Conservation (phyloP, 1,284 basidiomycete species). For the Kwoniella shivajii region DNA sequence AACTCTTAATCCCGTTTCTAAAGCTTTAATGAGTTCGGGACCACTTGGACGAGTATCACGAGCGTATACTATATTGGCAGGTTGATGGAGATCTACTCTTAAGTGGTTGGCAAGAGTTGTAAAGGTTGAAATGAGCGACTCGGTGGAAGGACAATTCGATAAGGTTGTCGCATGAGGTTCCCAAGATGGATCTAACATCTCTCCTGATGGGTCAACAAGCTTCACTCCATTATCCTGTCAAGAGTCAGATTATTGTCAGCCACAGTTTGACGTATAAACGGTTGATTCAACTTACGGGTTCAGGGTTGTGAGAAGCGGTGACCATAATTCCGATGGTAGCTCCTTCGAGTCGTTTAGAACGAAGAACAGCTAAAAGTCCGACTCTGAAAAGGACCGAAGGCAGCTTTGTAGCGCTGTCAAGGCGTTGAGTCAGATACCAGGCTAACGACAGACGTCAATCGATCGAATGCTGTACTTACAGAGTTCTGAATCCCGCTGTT, state of each 20-base stretch:
- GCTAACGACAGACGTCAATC: neutral
- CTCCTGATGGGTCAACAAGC: slow-evolving; percentile 95
- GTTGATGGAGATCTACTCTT: slow-evolving; percentile 77
- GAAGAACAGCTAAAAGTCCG: slow-evolving; percentile 83
- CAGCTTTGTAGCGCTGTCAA: slow-evolving; percentile 70
- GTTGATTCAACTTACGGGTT: slow-evolving; percentile 63
- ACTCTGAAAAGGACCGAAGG: slow-evolving; percentile 92
- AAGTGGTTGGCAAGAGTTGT: slow-evolving; percentile 65
- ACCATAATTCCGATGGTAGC: slow-evolving; percentile 97
- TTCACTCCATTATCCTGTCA: slow-evolving; percentile 96
- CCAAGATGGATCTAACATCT: slow-evolving; percentile 98
- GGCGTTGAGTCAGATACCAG: neutral
- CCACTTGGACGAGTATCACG: slow-evolving; percentile 93
- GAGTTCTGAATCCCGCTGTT: slow-evolving; percentile 90
- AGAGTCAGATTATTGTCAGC: slow-evolving; percentile 7
- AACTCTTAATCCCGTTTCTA: slow-evolving; percentile 79
- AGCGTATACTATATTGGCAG: slow-evolving; percentile 83
- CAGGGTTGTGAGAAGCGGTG: slow-evolving; percentile 98
- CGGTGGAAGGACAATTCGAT: slow-evolving; percentile 79
- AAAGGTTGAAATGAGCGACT: slow-evolving; percentile 71
- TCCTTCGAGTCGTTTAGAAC: slow-evolving; percentile 87
- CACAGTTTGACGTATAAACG: neutral
- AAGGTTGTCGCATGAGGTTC: slow-evolving; percentile 83
- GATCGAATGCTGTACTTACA: slow-evolving; percentile 62
- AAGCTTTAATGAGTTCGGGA: slow-evolving; percentile 73